A percentile compares a stretch with the other conserved stretches of the same genome.
phyloP scores from a whole-genome alignment of 257 asterid genomes.

The Sherardia arvensis region DNA sequence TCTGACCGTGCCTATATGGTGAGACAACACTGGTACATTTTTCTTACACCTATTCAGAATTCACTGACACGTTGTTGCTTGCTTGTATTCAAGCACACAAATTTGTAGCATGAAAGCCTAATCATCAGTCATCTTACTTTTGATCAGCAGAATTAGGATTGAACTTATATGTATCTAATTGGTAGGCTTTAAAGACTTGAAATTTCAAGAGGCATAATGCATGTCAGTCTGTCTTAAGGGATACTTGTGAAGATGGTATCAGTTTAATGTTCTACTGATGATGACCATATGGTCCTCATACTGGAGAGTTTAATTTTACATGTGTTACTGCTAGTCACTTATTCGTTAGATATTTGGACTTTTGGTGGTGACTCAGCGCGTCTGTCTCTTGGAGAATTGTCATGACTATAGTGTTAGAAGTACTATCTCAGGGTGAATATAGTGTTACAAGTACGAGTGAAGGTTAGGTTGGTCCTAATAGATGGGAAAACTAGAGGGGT shows the following conservation, averaged over 20 bases:
- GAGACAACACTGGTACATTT: slow-evolving; percentile 34
- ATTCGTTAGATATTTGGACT: neutral
- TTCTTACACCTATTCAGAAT: neutral
- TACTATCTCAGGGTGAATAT: too few species aligned
- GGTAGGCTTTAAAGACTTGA: neutral
- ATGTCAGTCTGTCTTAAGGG: neutral
- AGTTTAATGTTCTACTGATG: neutral
- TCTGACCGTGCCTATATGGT: slow-evolving; percentile 45
- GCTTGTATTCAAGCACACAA: neutral
- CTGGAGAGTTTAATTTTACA: neutral
- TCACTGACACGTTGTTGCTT: neutral
- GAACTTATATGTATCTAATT: neutral
- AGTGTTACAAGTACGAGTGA: neutral
- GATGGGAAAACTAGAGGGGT: neutral
- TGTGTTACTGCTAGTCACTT: neutral
- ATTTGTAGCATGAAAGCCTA: neutral
- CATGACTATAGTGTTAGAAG: too few species aligned
- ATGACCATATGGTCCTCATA: neutral
- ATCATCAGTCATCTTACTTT: neutral
- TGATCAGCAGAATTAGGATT: neutral
- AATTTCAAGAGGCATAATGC: neutral
- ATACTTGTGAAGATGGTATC: neutral
- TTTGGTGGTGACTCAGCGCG: neutral
- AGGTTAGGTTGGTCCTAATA: neutral
- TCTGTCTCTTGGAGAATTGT: neutral